Base-by-base conservation (phyloP, 768 basidiomycete genomes). In the Pisolithus marmoratus region DNA sequence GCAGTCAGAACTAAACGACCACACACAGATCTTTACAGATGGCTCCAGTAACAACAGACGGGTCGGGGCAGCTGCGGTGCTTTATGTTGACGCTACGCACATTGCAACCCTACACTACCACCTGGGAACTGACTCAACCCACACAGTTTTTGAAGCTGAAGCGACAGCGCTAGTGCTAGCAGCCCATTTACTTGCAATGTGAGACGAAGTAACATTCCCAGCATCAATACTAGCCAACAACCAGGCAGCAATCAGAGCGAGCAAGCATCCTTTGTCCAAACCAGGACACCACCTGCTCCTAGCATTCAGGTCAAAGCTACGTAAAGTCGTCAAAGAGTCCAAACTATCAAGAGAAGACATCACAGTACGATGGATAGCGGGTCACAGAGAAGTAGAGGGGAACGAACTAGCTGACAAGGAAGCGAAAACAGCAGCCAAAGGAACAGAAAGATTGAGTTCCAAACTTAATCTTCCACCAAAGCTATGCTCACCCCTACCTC, bases 51-150 rank as follows among this genome's bases (percentile, higher is more conserved):
- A n/a, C n/a, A n/a, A n/a, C n/a, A n/a, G n/a, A n/a, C n/a, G n/a
- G 2, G 48, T 66, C 1, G 60, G 62, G 0, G 64, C 60, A 17
- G 58, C 62, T 0, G 58, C 59, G 0, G 43, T 54, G 0, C 48
- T 60, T 0, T 37, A 49, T 5, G 27, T 38, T 5, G 37, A 38
- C 37, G 14, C 14, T n/a, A 38, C 4, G 5, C 37, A 38, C 12
- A 14, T 38, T 5, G 37, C 37, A 38, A 38, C 12, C 5, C 37
- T 38, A 38, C 4, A 14, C 14, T 38, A 5, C 12, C 12, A 38
- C 37, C 19, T 38, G 19, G 37, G 37, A 4, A 14, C 5, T 38
- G 37, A 5, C 4, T 5, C 4, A 4, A n/a, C 14, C 5, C 37
- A 38, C 12, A 38, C 37, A 5, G 37, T 38, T 15, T 38, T 4